Evolutionary conservation across 1,284 basidiomycete genomes (phyloP).

Genomic region (Polyporus tsugae): DNA sequence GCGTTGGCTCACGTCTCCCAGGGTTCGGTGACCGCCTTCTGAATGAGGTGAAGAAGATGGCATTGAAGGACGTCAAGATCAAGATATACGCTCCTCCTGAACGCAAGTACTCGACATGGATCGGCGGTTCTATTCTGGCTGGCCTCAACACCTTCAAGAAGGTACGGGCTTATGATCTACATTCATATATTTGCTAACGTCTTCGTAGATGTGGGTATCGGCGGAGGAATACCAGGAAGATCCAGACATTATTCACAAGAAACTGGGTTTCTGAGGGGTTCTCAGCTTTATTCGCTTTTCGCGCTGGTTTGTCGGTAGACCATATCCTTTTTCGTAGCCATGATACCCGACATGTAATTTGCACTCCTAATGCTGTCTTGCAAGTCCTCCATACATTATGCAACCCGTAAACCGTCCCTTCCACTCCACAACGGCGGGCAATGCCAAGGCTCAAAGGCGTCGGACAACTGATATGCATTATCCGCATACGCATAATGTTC

Average conservation of each 20-base stretch:
- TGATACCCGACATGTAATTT: constrained; percentile 44
- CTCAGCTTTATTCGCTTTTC: constrained; percentile 27
- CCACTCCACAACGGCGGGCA: constrained; percentile 1
- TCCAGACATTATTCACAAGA: constrained; percentile 97
- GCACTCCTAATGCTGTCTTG: constrained; percentile 35
- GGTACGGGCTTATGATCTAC: constrained; percentile 52
- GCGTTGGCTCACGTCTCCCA: constrained; percentile 42
- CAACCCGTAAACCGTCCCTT: not conserved
- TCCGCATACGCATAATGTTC: constrained; percentile 55
- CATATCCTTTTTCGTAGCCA: constrained; percentile 40
- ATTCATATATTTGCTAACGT: not conserved
- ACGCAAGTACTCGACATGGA: constrained; percentile 99
- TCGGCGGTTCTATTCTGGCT: constrained; percentile 96
- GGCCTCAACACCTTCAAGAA: constrained; percentile 98
- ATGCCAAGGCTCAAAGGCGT: not conserved
- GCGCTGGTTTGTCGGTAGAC: constrained; percentile 35
- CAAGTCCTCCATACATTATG: constrained; percentile 8
- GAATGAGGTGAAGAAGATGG: constrained; percentile 95
- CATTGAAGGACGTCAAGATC: constrained; percentile 98
- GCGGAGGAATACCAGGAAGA: constrained; percentile 99
- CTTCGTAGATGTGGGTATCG: constrained; percentile 93
- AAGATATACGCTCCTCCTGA: constrained; percentile 99
- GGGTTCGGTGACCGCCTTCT: constrained; percentile 97
- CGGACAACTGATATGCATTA: constrained; percentile 20
- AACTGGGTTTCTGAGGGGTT: constrained; percentile 71